These are phyloP conservation scores for Aspergillus novofumigatus DNA, from an alignment of 2,329 filamentous ascomycete species.

Conservation along the genomic window DNA sequence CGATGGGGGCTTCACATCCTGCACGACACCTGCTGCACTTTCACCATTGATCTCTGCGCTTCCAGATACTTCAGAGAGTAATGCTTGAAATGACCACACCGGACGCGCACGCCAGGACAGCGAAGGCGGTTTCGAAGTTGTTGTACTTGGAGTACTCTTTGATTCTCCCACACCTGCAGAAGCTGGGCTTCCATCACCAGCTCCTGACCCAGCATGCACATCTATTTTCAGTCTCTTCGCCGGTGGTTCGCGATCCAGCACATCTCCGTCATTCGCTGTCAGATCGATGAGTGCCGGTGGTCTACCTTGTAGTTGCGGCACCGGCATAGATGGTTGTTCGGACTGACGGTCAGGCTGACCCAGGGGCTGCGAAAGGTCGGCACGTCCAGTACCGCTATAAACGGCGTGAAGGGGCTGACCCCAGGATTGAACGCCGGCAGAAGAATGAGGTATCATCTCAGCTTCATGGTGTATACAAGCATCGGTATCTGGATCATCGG, in stretches of 20 bases:
- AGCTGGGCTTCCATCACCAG: conserved; percentile 19
- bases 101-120: conserved; percentile 34
- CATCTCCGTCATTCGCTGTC: conserved; percentile 26
- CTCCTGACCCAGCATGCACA: conserved; percentile 18
- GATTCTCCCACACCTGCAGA: conserved; percentile 22
- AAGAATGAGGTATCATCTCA: conserved; percentile 41
- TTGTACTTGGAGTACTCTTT: conserved; percentile 25
- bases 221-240: conserved; percentile 36
- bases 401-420: conserved; percentile 30
- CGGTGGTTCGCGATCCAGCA: conserved; percentile 33
- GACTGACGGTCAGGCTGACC: conserved; percentile 20
- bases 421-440: conserved; percentile 37
- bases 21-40: conserved; percentile 18
- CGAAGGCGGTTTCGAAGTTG: conserved; percentile 23
- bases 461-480: conserved; percentile 33
- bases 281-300: conserved; percentile 36
- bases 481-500: conserved; percentile 21
- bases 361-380: conserved; percentile 22
- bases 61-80: conserved; percentile 31
- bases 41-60: conserved; percentile 20
- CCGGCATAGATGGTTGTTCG: conserved; percentile 24
- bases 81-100: conserved; percentile 38
- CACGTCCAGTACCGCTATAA: conserved; percentile 27
- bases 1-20: conserved; percentile 23
- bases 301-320: conserved; percentile 19